A percentile compares a stretch with the other conserved stretches of the same genome.
Conservation (phyloP, 345 rosid genomes). For the Gossypium stocksii region DNA sequence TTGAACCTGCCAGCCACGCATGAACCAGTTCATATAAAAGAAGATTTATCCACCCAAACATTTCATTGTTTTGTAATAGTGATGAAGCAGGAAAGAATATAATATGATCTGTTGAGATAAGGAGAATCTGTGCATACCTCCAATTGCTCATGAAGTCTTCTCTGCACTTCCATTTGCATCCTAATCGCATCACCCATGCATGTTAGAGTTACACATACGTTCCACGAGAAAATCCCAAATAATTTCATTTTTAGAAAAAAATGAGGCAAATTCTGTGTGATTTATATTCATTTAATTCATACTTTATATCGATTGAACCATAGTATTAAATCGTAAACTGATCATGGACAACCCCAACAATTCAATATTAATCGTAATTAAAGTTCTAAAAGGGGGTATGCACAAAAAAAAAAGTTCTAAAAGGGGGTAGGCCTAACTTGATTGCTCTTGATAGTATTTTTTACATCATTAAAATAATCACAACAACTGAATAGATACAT, state of each 20-base stretch:
- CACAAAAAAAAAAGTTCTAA: not conserved
- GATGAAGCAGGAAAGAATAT: not conserved
- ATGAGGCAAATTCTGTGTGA: not conserved
- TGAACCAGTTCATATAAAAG: not conserved
- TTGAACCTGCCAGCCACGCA: slow-evolving; percentile 83
- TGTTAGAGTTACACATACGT: slow-evolving; percentile 39
- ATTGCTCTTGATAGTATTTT: not conserved
- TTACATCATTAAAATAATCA: not conserved
- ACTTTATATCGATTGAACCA: no score
- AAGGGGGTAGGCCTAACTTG: not conserved
- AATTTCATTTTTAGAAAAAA: not conserved
- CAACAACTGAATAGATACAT: slow-evolving; percentile 21
- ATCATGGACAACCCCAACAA: no score
- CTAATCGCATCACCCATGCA: slow-evolving; percentile 57
- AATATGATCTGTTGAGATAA: not conserved
- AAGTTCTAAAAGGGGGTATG: not conserved
- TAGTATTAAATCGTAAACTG: no score
- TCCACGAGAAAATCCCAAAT: slow-evolving; percentile 25
- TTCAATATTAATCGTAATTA: not conserved
- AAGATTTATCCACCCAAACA: no score
- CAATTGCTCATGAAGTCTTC: slow-evolving; percentile 93
- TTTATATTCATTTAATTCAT: no score
- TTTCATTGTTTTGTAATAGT: no score
- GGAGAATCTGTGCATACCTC: slow-evolving; percentile 50
- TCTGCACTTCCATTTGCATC: slow-evolving; percentile 99